A percentile compares a stretch with the other conserved stretches of the same genome.
phyloP scores from a whole-genome alignment of 2,329 filamentous ascomycete genomes.

The Phyllosticta citrichinensis region DNA sequence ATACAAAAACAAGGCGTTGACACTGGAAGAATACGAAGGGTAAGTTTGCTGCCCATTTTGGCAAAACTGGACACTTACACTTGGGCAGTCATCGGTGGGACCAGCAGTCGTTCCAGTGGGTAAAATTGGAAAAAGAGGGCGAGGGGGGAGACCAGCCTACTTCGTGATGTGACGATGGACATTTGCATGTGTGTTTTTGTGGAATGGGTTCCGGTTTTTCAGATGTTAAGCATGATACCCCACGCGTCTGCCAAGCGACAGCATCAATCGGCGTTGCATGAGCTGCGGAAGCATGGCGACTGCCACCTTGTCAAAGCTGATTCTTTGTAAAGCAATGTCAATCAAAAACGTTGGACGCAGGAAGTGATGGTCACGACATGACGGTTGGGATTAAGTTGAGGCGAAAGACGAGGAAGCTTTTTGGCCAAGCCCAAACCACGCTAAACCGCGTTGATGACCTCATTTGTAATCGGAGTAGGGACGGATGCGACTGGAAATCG shows the following conservation, averaged over 20 bases:
- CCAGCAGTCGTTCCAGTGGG: conserved; percentile 49
- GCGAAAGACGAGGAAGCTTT: too few species aligned
- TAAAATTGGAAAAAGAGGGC: conserved; percentile 27
- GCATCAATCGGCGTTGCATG: neutral
- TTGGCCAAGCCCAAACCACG: neutral
- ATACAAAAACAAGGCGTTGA: conserved; percentile 53
- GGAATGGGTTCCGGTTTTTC: neutral
- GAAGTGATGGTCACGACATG: too few species aligned
- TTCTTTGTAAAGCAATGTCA: neutral
- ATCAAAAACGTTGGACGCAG: neutral
- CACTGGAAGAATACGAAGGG: conserved; percentile 52
- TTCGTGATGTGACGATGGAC: neutral
- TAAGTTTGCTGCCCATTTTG: conserved; percentile 30
- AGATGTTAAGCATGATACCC: conserved; percentile 8
- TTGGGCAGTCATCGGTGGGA: conserved; percentile 50
- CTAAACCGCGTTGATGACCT: neutral
- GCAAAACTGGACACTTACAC: neutral
- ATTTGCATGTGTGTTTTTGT: neutral
- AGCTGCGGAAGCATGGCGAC: neutral
- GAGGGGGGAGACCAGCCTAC: neutral
- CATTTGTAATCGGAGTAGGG: neutral
- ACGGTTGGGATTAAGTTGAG: too few species aligned
- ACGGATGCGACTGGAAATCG: neutral
- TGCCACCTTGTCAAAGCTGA: neutral
- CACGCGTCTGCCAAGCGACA: neutral